Percentiles rank a stretch among this genome's conserved stretches.
phyloP scores from a whole-genome alignment of 1,139 yeast species.

The Meyerozyma sp. region DNA sequence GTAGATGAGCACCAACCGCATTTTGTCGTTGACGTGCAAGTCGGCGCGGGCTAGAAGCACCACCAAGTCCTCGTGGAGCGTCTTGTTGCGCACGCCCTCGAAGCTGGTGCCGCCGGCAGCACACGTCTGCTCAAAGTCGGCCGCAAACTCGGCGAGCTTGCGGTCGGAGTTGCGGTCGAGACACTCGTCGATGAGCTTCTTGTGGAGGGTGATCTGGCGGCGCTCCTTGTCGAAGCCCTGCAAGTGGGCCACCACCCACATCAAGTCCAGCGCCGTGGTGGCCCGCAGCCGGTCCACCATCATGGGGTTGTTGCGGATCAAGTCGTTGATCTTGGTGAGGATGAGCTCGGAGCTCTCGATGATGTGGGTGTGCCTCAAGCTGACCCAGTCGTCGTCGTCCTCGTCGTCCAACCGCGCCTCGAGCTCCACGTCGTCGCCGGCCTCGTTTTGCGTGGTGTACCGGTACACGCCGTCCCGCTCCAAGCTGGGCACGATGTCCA shows the following conservation, averaged over 20 bases:
- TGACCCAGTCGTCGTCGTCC: conserved; percentile 70
- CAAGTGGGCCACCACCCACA: conserved; percentile 62
- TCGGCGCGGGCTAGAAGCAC: conserved; percentile 50
- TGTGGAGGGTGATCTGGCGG: conserved; percentile 54
- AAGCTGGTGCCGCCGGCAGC: conserved; percentile 68
- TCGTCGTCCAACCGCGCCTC: conserved; percentile 41
- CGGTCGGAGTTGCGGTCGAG: conserved; percentile 46
- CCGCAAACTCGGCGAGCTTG: conserved; percentile 54
- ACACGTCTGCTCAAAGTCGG: conserved; percentile 71
- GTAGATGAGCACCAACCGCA: conserved; percentile 73
- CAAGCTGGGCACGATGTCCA: conserved; percentile 56
- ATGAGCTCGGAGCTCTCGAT: conserved; percentile 68
- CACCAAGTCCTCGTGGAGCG: conserved; percentile 63
- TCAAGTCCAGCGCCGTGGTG: conserved; percentile 53
- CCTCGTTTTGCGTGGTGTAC: conserved; percentile 58
- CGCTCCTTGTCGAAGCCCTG: conserved; percentile 67
- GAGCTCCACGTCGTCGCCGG: conserved; percentile 44
- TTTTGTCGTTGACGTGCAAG: conserved; percentile 56
- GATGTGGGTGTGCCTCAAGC: conserved; percentile 70
- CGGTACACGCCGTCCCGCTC: conserved; percentile 51
- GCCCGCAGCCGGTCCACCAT: conserved; percentile 61
- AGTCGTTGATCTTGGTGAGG: conserved; percentile 56
- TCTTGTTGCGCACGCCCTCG: conserved; percentile 63
- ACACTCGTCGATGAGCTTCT: conserved; percentile 55
- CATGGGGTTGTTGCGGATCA: conserved; percentile 68